Conservation (phyloP, 1,139 yeast species). For the Pichia sp. region DNA sequence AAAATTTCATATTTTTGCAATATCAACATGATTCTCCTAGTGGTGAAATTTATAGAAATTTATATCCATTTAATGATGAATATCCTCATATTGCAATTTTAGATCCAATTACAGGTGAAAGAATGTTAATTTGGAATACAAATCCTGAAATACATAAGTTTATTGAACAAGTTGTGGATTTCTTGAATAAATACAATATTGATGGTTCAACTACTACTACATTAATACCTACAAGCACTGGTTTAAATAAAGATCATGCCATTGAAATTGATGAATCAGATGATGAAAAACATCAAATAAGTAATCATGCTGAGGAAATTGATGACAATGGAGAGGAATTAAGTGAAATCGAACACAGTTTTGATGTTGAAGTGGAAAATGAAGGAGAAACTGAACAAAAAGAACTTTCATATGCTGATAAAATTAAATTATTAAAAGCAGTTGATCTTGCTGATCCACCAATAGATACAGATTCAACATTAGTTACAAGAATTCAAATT, state of each 20-base stretch:
- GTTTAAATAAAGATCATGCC: slow-evolving; percentile 17
- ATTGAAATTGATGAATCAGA: slow-evolving; percentile 27
- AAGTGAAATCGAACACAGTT: too few relatives aligned
- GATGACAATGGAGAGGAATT: too few relatives aligned
- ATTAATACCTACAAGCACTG: slow-evolving; percentile 10
- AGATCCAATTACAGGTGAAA: slow-evolving; percentile 94
- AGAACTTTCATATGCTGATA: slow-evolving; percentile 25
- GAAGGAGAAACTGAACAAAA: too few relatives aligned
- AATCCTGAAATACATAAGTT: slow-evolving; percentile 56
- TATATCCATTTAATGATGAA: slow-evolving; percentile 52
- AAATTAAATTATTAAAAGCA: slow-evolving; percentile 18
- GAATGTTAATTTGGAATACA: slow-evolving; percentile 66
- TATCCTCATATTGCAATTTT: slow-evolving; percentile 88
- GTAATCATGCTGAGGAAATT: neutral
- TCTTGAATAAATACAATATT: slow-evolving; percentile 58
- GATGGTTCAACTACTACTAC: slow-evolving; percentile 42
- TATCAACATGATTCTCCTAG: slow-evolving; percentile 71
- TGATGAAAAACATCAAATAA: too few relatives aligned
- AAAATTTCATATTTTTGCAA: slow-evolving; percentile 72
- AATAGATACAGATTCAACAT: slow-evolving; percentile 34
- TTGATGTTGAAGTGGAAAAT: too few relatives aligned
- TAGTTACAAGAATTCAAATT: slow-evolving; percentile 76
- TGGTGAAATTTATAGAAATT: slow-evolving; percentile 64
- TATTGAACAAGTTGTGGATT: slow-evolving; percentile 53
- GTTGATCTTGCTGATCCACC: slow-evolving; percentile 56